Evolutionary conservation across 2,329 filamentous ascomycete genomes (phyloP).

Genomic region (Cytospora chrysosperma): DNA sequence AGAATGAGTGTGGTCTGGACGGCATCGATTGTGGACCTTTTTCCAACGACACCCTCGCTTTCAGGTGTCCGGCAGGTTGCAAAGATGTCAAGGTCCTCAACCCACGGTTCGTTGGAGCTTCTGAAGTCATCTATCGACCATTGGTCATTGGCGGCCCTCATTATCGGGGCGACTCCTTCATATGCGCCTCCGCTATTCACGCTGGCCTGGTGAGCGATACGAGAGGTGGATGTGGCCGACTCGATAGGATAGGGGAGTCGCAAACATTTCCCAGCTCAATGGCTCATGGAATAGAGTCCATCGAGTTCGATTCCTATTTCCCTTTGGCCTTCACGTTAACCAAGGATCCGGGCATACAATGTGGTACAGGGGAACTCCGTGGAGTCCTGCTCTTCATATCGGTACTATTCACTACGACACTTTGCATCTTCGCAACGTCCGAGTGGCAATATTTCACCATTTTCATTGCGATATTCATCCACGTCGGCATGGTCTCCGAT

Average conservation of each 20-base stretch:
- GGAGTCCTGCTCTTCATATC: slow-evolving; percentile 87
- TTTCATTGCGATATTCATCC: slow-evolving; percentile 82
- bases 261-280: slow-evolving; percentile 62
- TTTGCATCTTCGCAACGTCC: slow-evolving; percentile 79
- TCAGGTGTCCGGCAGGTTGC: slow-evolving; percentile 61
- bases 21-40: slow-evolving; percentile 60
- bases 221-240: slow-evolving; percentile 70
- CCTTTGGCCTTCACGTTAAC: slow-evolving; percentile 68
- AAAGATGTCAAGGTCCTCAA: slow-evolving; percentile 57
- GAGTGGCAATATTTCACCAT: slow-evolving; percentile 75
- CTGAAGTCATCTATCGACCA: slow-evolving; percentile 61
- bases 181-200: slow-evolving; percentile 75
- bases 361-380: slow-evolving; percentile 73
- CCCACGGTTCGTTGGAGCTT: slow-evolving; percentile 66
- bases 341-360: slow-evolving; percentile 48
- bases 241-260: slow-evolving; percentile 68
- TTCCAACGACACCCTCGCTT: slow-evolving; percentile 52
- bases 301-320: slow-evolving; percentile 83
- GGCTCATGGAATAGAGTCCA: slow-evolving; percentile 70
- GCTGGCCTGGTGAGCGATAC: slow-evolving; percentile 65
- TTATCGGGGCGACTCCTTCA: slow-evolving; percentile 82
- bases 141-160: slow-evolving; percentile 69
- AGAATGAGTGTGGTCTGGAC: slow-evolving; percentile 58
- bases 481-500: slow-evolving; percentile 88
- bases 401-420: slow-evolving; percentile 69